Conservation (phyloP, 345 rosid species). For the Melaleuca alternifolia region DNA sequence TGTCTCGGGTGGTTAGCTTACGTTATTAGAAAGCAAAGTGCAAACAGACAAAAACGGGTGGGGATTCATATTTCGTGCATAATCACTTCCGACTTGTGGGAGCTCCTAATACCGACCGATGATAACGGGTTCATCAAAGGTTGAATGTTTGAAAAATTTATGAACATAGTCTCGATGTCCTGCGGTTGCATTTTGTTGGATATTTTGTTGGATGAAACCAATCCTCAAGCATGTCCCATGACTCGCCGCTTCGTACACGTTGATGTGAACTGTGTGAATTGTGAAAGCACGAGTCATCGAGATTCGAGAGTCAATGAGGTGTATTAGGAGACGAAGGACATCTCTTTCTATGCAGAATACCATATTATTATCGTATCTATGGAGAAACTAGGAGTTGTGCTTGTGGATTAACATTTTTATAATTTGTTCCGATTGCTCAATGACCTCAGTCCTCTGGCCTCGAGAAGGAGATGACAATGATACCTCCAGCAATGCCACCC, state of each 20-base stretch:
- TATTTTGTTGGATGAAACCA: background rate
- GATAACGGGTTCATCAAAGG: background rate
- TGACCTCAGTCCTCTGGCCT: background rate
- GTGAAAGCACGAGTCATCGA: background rate
- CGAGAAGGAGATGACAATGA: background rate
- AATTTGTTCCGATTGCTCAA: background rate
- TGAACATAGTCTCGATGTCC: background rate
- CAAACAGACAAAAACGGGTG: background rate
- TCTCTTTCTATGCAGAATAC: too few relatives aligned
- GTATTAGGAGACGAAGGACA: too few relatives aligned
- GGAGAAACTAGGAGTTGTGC: too few relatives aligned
- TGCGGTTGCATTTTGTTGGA: too few relatives aligned
- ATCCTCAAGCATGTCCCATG: background rate
- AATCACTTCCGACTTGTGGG: background rate
- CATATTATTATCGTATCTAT: too few relatives aligned
- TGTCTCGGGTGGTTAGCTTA: background rate
- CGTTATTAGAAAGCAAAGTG: background rate
- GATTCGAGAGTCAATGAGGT: too few relatives aligned
- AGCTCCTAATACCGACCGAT: background rate
- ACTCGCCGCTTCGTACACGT: background rate
- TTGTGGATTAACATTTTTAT: too few relatives aligned
- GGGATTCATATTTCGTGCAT: background rate
- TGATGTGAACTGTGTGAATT: background rate
- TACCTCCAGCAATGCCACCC: too few relatives aligned
- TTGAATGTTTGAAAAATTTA: background rate